Percentiles rank a stretch among this genome's conserved stretches.
Conservation (phyloP, 2,329 filamentous ascomycete genomes). For the Achaetomium macrosporum region DNA sequence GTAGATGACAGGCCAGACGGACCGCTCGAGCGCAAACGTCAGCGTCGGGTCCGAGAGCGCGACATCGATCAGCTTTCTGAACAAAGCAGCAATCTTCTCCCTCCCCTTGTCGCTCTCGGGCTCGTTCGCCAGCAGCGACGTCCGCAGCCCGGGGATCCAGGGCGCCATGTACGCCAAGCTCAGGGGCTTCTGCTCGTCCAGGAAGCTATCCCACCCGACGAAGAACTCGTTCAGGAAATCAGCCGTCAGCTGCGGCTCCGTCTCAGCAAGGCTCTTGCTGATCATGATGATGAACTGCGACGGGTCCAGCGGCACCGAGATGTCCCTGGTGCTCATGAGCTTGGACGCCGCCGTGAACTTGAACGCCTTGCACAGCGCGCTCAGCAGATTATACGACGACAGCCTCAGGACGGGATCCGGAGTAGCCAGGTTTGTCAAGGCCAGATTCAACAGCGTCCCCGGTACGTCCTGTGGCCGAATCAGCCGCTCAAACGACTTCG, state of each 20-base stretch:
- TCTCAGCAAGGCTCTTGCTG: conserved; percentile 55
- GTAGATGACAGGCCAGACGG: conserved; percentile 59
- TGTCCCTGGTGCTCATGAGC: conserved; percentile 57
- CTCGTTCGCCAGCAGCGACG: conserved; percentile 53
- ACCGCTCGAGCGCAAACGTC: conserved; percentile 56
- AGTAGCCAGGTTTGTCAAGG: conserved; percentile 61
- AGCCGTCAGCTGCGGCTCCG: conserved; percentile 61
- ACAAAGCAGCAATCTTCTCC: conserved; percentile 58
- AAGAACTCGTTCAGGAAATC: conserved; percentile 71
- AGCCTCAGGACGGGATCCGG: conserved; percentile 54
- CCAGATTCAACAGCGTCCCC: conserved; percentile 61
- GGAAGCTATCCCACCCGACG: conserved; percentile 64
- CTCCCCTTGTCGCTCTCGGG: conserved; percentile 58
- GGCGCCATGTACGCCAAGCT: conserved; percentile 66
- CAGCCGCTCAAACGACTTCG: conserved; percentile 58
- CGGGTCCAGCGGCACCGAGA: conserved; percentile 58
- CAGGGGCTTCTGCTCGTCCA: conserved; percentile 59
- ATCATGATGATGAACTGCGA: conserved; percentile 60
- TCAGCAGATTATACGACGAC: conserved; percentile 62
- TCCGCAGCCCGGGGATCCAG: conserved; percentile 58
- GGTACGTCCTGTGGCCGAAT: conserved; percentile 66
- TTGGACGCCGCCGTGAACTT: conserved; percentile 58
- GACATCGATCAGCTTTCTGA: conserved; percentile 62
- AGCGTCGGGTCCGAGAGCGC: conserved; percentile 55
- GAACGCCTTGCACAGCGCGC: conserved; percentile 61